Percentiles rank a stretch among this genome's conserved stretches.
phyloP scores from a whole-genome alignment of 345 rosid species.

The Arabidopsis suecica region DNA sequence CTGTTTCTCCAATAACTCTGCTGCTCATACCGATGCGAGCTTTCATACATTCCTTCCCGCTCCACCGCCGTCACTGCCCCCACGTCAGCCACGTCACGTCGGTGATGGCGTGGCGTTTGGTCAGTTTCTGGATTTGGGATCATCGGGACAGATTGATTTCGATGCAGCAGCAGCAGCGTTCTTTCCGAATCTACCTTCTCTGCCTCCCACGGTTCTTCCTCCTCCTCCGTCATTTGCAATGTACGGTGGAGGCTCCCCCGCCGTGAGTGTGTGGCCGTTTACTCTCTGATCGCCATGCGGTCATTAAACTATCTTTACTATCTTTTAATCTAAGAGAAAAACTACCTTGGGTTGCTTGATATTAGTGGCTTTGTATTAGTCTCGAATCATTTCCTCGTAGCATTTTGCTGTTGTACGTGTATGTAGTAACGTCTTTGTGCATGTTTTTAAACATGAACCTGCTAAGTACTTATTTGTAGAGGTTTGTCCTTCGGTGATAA shows the following conservation, averaged over 20 bases:
- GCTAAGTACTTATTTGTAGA: too few relatives aligned
- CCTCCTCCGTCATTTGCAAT: conserved; percentile 28
- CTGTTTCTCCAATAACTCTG: conserved; percentile 96
- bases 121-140: conserved; percentile 22
- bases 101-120: conserved; percentile 37
- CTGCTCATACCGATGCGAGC: conserved; percentile 47
- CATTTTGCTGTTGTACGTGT: neutral
- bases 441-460: conserved; percentile 1
- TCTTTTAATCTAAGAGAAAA: neutral
- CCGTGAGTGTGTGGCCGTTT: conserved; percentile 40
- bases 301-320: neutral
- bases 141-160: conserved; percentile 3
- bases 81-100: conserved; percentile 37
- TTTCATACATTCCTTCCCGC: conserved; percentile 30
- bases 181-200: conserved; percentile 40
- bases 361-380: neutral
- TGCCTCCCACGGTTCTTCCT: conserved; percentile 39
- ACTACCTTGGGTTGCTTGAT: neutral
- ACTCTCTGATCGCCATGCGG: conserved; percentile 32
- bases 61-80: conserved; percentile 42
- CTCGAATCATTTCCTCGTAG: neutral
- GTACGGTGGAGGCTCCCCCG: conserved; percentile 39
- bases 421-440: conserved; percentile 7
- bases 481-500: too few relatives aligned
- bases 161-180: conserved; percentile 28